Evolutionary conservation across 441 rosid genomes (phyloP), one percentile per base, ranked within the genome.

Genomic region (Sinapis alba): DNA sequence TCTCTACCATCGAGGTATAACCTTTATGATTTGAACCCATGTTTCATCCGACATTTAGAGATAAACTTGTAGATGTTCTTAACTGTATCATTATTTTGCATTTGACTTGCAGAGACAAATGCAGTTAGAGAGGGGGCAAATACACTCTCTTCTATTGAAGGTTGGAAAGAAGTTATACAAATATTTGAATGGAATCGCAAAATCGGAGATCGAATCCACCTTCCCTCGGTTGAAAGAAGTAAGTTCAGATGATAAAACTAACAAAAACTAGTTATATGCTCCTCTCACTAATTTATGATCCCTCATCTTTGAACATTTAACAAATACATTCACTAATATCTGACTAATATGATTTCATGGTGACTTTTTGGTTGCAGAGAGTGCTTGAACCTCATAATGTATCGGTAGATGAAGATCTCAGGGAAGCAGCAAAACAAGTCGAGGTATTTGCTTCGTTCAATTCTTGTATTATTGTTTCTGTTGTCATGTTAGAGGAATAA

Each of bases 341-440:
- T 45, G 57, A 70, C 18, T 78, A 16, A 78, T 63, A 64, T 50
- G 41, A 58, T 63, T 63, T 69, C 61, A 74, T 68, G 76, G 50
- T 58, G 57, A 9, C 63, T 74, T 43, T 68, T 24, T 74, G 58
- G 16, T 30, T 84, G 62, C 93, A 96, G 98, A 75, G 83, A 56
- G 81, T 70, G 50, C 79, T 94, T 76, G 84, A 84, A 78, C 98
- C 98, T 15, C 98, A 87, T 76, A 84, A 66, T 41, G 85, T 94
- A 77, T 84, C 99, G 0, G 84, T 96, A 73, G 98, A 91, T 5
- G 98, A 94, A 66, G 99, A 94, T 83, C 97, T 94, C 15, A 88
- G 85, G 62, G 94, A 89, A 62, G 99, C 75, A n/a, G 98, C 98
- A 47, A 84, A 78, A 83, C 83, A 91, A 89, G 97, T 88, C 68